Percentiles rank a stretch among this genome's conserved stretches.
These are phyloP conservation scores for Hypocrella siamensis DNA, from an alignment of 2,329 filamentous ascomycete species.

Conservation along the genomic window DNA sequence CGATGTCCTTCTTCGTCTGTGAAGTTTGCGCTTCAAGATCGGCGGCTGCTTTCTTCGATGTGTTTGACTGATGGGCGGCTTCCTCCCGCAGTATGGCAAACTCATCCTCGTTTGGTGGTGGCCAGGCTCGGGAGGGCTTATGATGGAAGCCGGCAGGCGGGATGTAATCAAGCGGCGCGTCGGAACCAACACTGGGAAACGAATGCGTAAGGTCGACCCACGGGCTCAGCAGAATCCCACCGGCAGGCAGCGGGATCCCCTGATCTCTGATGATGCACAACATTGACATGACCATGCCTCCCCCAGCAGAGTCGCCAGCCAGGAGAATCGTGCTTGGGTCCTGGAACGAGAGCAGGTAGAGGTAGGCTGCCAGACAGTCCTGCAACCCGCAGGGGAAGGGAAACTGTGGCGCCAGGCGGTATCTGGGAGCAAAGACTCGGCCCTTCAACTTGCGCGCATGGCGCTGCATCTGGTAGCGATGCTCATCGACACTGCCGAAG, in stretches of 20 bases:
- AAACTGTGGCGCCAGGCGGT: constrained; percentile 82
- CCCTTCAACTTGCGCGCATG: constrained; percentile 91
- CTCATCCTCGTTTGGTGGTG: constrained; percentile 72
- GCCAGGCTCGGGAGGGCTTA: constrained; percentile 81
- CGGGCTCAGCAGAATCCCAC: constrained; percentile 78
- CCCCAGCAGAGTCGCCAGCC: constrained; percentile 86
- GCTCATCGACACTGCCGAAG: constrained; percentile 90
- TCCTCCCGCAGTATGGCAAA: constrained; percentile 36
- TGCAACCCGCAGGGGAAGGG: constrained; percentile 88
- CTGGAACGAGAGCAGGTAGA: constrained; percentile 63
- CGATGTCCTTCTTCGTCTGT: constrained; percentile 9
- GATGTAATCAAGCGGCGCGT: constrained; percentile 72
- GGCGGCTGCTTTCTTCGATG: constrained; percentile 8
- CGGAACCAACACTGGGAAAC: constrained; percentile 71
- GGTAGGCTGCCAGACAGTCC: constrained; percentile 77
- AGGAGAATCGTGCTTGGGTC: constrained; percentile 71
- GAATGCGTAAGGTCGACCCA: constrained; percentile 96
- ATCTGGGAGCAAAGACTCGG: constrained; percentile 71
- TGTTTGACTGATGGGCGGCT: constrained; percentile 23
- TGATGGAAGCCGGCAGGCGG: constrained; percentile 79
- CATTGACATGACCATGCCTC: constrained; percentile 72
- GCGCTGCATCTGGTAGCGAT: constrained; percentile 94
- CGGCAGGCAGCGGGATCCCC: constrained; percentile 70
- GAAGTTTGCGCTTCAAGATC: neutral
- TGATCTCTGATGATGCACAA: constrained; percentile 71